Base-by-base conservation (phyloP, 2,329 filamentous ascomycete species). In the Leptographium wingfieldii region DNA sequence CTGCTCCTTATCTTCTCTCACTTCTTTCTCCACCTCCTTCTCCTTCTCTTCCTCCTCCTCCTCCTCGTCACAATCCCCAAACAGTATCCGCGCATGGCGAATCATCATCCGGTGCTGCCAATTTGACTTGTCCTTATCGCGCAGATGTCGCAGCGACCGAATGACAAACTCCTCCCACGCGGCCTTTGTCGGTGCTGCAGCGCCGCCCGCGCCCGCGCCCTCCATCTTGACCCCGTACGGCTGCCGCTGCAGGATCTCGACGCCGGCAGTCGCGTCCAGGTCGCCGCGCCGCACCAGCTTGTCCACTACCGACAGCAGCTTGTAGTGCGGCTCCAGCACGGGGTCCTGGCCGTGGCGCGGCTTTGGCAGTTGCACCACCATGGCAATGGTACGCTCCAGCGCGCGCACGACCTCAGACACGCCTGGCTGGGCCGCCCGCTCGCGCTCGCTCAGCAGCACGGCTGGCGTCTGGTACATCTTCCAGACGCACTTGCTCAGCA, bases 101-200 rank as follows among this genome's bases (percentile, higher is more conserved):
- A 87, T 85, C 58, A 90, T 89, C 74, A 96, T 91, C 25, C 92
- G 87, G 70, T 96, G 92, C 68, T 96, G 92, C 92, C 92, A 96
- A 67, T 94, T 92, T 0, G 89, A 88, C 75, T 95, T 95, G 72
- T 96, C 92, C 62, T 90, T 90, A 56, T 84, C 81, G 14, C 78
- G 77, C 11, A 84, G 69, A 58, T 76, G 76, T 9, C 73, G 73
- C 49, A 84, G 67, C 54, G 74, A 80, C 55, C 74, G 74, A 48
- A 82, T 77, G 6, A 83, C 72, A 56, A 79, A 82, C 40, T 74
- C 73, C 55, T 82, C 77, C 81, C 81, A 78, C 72, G 27, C 83
- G 81, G 66, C 89, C 88, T 1, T 74, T 67, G 55, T 83, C 80
- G 74, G 81, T 84, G 10, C 76, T 4, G 48, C 11, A 74, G 81